These are phyloP conservation scores for Aaosphaeria arxii DNA, from an alignment of 2,329 filamentous ascomycete genomes.

Conservation along the genomic window DNA sequence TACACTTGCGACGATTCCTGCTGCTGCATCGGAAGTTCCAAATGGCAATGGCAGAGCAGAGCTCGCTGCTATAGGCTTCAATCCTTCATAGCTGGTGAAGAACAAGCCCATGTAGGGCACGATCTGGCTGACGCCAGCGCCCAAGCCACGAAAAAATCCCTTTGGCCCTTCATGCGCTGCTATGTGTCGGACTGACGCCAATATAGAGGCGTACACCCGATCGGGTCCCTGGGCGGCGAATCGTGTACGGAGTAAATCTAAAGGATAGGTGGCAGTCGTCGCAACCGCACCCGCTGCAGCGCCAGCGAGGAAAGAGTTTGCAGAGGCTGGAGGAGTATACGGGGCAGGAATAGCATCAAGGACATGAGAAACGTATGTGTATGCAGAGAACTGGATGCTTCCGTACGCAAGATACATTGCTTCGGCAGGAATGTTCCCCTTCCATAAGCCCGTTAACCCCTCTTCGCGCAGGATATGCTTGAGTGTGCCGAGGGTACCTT, in stretches of 20 bases:
- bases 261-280: conserved; percentile 82
- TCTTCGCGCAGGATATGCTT: conserved; percentile 75
- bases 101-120: conserved; percentile 97
- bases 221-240: conserved; percentile 92
- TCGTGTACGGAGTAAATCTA: conserved; percentile 87
- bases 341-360: conserved; percentile 54
- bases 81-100: conserved; percentile 81
- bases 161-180: conserved; percentile 66
- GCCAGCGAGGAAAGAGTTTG: conserved; percentile 78
- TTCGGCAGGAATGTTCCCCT: conserved; percentile 95
- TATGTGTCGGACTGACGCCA: conserved; percentile 70
- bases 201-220: conserved; percentile 72
- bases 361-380: conserved; percentile 69
- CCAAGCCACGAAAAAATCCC: conserved; percentile 87
- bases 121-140: conserved; percentile 80
- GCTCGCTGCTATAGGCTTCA: conserved; percentile 49
- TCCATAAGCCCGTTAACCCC: conserved; percentile 85
- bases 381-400: conserved; percentile 84
- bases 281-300: conserved; percentile 78
- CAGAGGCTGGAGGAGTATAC: conserved; percentile 58
- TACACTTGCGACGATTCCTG: conserved; percentile 76
- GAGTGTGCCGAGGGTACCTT: conserved; percentile 73
- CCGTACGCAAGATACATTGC: conserved; percentile 90
- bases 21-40: conserved; percentile 77
- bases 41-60: conserved; percentile 60